These are phyloP conservation scores for Akanthomyces lecanii DNA, from an alignment of 2,329 filamentous ascomycete genomes.

Conservation along the genomic window DNA sequence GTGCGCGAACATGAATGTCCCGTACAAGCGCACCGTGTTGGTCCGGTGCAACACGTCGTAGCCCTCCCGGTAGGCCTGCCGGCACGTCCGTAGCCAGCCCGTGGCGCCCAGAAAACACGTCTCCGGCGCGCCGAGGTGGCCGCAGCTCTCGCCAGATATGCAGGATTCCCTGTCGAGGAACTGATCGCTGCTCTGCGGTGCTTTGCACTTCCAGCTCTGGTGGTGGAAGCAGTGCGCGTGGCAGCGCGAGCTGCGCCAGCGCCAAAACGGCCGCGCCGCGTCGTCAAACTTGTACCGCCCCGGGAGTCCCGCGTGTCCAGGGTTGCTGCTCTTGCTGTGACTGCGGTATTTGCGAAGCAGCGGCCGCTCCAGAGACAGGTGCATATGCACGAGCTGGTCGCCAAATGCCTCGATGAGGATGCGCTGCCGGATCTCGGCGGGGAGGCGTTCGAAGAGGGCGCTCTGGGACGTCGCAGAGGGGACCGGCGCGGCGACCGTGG, in stretches of 20 bases:
- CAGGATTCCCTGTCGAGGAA: not conserved
- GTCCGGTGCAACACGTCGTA: not conserved
- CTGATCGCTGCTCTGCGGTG: not conserved
- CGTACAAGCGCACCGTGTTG: conserved; percentile 4
- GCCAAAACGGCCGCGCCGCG: not conserved
- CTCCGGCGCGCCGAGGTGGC: not conserved
- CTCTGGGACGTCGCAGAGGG: not conserved
- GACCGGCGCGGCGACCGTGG: not conserved
- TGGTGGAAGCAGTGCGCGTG: not conserved
- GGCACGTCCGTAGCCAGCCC: conserved; percentile 4
- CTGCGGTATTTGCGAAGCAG: not conserved
- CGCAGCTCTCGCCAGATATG: not conserved
- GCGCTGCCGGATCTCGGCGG: conserved; percentile 1
- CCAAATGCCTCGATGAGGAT: conserved; percentile 6
- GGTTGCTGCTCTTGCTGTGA: not conserved
- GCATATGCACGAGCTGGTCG: conserved; percentile 3
- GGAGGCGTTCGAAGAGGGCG: not conserved
- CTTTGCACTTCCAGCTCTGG: not conserved
- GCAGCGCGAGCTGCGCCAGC: conserved; percentile 9
- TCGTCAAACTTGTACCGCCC: not conserved
- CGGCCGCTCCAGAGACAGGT: not conserved
- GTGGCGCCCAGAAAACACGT: not conserved
- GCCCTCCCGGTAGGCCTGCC: not conserved
- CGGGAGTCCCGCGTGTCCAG: not conserved
- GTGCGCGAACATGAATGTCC: conserved; percentile 3